Conservation (phyloP, 2,329 filamentous ascomycete species). For the Uncinocarpus reesii region DNA sequence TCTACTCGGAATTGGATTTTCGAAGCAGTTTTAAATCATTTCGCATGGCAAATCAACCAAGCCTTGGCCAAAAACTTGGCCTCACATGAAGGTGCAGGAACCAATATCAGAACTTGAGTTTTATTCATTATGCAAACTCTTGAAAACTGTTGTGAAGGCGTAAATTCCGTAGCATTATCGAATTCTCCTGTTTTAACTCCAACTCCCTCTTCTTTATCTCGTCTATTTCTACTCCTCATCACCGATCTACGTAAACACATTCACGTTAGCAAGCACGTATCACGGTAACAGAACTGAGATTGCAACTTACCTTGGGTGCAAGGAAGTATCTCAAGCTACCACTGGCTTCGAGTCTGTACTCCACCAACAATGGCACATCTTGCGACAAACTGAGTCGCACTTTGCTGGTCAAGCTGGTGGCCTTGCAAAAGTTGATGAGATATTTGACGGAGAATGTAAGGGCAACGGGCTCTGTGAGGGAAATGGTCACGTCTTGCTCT, state of each 20-base stretch:
- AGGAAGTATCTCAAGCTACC: conserved; percentile 96
- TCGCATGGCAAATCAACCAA: no score
- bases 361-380: conserved; percentile 90
- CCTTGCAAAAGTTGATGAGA: conserved; percentile 99
- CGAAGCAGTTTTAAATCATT: no score
- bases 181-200: neutral
- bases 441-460: conserved; percentile 99
- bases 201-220: neutral
- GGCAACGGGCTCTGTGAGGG: conserved; percentile 81
- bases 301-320: conserved; percentile 72
- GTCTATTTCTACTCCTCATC: conserved; percentile 38
- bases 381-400: conserved; percentile 93
- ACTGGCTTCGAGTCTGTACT: conserved; percentile 71
- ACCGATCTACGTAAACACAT: conserved; percentile 47
- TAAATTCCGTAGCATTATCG: neutral
- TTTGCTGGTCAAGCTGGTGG: conserved; percentile 64
- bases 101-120: neutral
- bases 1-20: neutral
- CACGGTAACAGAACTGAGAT: neutral
- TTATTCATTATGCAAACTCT: neutral
- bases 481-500: conserved; percentile 73
- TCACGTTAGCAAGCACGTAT: conserved; percentile 28
- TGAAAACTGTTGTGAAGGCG: neutral
- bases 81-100: no score
- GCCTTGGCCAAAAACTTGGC: no score